Conservation (phyloP, 768 basidiomycete genomes). For the Lactifluus volemus region DNA sequence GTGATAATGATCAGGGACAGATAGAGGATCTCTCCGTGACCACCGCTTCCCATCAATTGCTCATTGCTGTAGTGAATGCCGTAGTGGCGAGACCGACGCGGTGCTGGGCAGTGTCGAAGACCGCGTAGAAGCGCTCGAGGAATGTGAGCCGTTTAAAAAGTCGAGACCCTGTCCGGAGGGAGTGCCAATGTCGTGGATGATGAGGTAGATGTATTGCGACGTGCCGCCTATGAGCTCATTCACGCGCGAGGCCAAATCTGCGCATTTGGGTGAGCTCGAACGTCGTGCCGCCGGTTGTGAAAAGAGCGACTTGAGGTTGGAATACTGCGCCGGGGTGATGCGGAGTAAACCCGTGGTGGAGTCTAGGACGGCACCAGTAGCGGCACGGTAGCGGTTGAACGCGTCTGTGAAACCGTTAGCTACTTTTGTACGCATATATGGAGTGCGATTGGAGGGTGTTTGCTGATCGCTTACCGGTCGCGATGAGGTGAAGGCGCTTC, state of each 20-base stretch:
- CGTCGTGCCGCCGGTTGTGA: conserved; percentile 22
- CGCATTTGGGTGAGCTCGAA: conserved; percentile 35
- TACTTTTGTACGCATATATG: not conserved
- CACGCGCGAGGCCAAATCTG: conserved; percentile 26
- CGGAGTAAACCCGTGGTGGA: conserved; percentile 26
- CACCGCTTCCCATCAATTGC: conserved; percentile 21
- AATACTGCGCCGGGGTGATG: no score
- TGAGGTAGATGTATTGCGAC: conserved; percentile 29
- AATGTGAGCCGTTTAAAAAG: conserved; percentile 32
- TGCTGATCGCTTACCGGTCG: no score
- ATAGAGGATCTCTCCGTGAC: no score
- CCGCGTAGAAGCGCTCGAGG: conserved; percentile 52
- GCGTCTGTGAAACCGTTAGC: conserved; percentile 25
- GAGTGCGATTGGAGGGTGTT: no score
- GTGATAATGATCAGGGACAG: no score
- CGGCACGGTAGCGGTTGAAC: conserved; percentile 24
- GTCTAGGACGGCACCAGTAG: conserved; percentile 28
- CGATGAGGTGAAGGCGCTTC: no score
- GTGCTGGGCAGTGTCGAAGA: conserved; percentile 50
- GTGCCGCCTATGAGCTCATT: conserved; percentile 38
- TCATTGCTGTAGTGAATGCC: conserved; percentile 38
- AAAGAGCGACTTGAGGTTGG: no score
- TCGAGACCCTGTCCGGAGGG: conserved; percentile 40
- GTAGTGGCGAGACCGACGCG: conserved; percentile 50
- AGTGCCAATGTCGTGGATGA: conserved; percentile 32